Evolutionary conservation across 768 basidiomycete species (phyloP), one percentile per base, ranked within the genome.

Genomic region (Podaxis sp.): DNA sequence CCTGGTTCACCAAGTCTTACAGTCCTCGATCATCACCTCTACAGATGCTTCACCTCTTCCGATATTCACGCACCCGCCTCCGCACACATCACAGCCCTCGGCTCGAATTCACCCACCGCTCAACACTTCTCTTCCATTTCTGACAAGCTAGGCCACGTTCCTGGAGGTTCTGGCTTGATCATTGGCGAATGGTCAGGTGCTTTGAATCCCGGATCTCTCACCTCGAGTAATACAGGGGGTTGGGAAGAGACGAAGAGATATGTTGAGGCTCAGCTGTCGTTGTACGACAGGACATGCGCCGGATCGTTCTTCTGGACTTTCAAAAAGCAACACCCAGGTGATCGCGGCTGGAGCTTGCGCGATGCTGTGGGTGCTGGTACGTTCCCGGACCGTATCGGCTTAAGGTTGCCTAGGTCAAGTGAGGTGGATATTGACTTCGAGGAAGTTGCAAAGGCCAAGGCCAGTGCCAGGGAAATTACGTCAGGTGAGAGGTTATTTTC

Each of bases 241-340:
- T 55, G 30, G 40, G 77, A 79, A 17, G 83, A 83, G 17, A 73
- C 76, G 13, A 70, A 74, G 36, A 68, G 69, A 17, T 94, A 84
- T 63, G 77, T 89, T 3, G 70, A 78, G 17, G 87, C 91, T 3
- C 86, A 95, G 71, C 73, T 93, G 53, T 81, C 79, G 19, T 67
- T 90, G 42, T 93, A 83, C 64, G 90, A 92, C 61, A 71, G 74
- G 52, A 67, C 74, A 39, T 88, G 90, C 63, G 85, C 83, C 0
- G 93, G 93, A 4, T 90, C 84, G 82, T 94, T 87, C 76, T 94
- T 90, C 71, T 93, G 93, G 93, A 92, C 90, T 40, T 89, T 86
- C 70, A 92, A 87, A 78, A 92, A 93, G 72, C 81, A 86, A 55
- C 70, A 75, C 4, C 72, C 71, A 3, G 86, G 87, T 59, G 92